A percentile compares a stretch with the other conserved stretches of the same genome.
Evolutionary conservation across 192 early-diverging fungal genomes (phyloP).

Genomic region (Backusella psychrophila): DNA sequence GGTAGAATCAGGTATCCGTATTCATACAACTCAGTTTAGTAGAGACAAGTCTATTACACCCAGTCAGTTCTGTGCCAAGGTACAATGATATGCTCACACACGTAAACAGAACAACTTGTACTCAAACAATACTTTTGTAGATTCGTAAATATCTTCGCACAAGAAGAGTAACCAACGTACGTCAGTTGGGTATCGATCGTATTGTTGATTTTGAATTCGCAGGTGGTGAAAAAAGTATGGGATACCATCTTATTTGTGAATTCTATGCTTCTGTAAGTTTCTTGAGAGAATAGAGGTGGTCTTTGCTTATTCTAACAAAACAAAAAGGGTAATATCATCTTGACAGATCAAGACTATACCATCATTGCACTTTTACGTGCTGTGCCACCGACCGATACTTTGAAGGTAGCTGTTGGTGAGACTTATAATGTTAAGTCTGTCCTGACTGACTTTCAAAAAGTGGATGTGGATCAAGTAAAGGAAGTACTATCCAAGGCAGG

Average conservation of each 20-base stretch:
- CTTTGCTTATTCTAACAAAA: neutral
- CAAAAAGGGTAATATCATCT: conserved; percentile 87
- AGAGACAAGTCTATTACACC: conserved; percentile 87
- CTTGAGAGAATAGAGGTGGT: no score
- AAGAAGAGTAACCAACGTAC: conserved; percentile 69
- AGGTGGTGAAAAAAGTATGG: conserved; percentile 47
- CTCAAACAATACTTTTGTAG: conserved; percentile 25
- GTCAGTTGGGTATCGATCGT: conserved; percentile 89
- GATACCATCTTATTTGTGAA: conserved; percentile 75
- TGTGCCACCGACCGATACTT: conserved; percentile 77
- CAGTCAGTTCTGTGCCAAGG: conserved; percentile 84
- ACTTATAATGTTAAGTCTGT: conserved; percentile 66
- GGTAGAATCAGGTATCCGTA: conserved; percentile 90
- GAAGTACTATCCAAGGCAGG: conserved; percentile 50
- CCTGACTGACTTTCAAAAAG: conserved; percentile 49
- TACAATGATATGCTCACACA: conserved; percentile 11
- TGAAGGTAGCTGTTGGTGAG: conserved; percentile 82
- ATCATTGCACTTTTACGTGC: conserved; percentile 86
- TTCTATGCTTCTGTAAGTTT: conserved; percentile 69
- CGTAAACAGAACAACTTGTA: neutral
- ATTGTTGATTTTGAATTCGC: conserved; percentile 94
- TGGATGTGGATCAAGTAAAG: conserved; percentile 51
- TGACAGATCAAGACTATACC: conserved; percentile 84
- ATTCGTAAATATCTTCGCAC: conserved; percentile 92
- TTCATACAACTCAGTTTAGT: conserved; percentile 88